Evolutionary conservation across 495 filamentous ascomycete species (phyloP).

Genomic region (Daldinia vernicosa): DNA sequence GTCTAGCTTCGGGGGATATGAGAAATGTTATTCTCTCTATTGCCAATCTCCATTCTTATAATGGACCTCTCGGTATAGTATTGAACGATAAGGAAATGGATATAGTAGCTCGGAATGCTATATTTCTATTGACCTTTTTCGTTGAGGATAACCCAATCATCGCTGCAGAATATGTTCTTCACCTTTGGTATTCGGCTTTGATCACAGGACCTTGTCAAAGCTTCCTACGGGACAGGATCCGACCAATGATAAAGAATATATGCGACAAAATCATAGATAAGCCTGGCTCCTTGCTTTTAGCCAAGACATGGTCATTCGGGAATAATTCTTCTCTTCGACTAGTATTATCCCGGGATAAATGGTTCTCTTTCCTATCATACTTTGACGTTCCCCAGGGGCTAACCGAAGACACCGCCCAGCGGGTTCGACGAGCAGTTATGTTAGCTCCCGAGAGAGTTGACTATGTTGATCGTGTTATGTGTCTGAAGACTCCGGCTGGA

Average conservation of each 20-base stretch:
- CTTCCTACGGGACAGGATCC: slow-evolving; percentile 8
- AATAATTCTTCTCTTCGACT: slow-evolving; percentile 16
- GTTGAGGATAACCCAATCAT: slow-evolving; percentile 6
- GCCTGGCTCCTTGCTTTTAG: neutral
- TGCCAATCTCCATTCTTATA: slow-evolving; percentile 44
- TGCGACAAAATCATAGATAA: slow-evolving; percentile 35
- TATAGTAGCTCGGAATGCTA: slow-evolving; percentile 56
- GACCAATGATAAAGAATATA: slow-evolving; percentile 24
- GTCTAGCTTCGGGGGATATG: slow-evolving; percentile 58
- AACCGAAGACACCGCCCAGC: slow-evolving; percentile 16
- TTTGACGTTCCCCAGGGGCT: slow-evolving; percentile 33
- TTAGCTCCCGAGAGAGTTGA: slow-evolving; percentile 34
- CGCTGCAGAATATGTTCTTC: slow-evolving; percentile 18
- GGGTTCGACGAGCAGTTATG: slow-evolving; percentile 31
- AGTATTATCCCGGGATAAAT: slow-evolving; percentile 25
- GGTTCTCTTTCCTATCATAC: slow-evolving; percentile 30
- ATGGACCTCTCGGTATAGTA: slow-evolving; percentile 32
- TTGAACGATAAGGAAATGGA: slow-evolving; percentile 58
- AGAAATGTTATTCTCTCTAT: slow-evolving; percentile 57
- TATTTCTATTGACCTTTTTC: slow-evolving; percentile 53
- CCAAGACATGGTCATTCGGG: slow-evolving; percentile 41
- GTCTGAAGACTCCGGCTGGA: neutral
- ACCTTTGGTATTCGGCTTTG: slow-evolving; percentile 37
- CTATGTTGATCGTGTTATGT: slow-evolving; percentile 26
- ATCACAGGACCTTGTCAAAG: slow-evolving; percentile 10